Percentiles rank a stretch among this genome's conserved stretches.
Conservation (phyloP, 2,329 filamentous ascomycete genomes). For the Sordariomycetes sp. region DNA sequence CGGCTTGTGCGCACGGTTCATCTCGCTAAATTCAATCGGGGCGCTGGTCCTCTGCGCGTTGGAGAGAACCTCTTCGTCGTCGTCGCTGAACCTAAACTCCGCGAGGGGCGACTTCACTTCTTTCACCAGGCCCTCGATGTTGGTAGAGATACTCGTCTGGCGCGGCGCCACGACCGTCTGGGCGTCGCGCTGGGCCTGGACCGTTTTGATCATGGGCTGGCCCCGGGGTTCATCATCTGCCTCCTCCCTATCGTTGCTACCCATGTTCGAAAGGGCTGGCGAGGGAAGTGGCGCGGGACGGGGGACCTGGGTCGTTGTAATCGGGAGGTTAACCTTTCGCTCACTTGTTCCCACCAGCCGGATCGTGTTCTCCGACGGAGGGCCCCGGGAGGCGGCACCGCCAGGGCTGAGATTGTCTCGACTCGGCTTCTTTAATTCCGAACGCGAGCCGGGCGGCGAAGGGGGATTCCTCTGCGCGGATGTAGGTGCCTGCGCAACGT, state of each 20-base stretch:
- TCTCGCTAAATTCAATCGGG: not conserved
- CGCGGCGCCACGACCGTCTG: constrained; percentile 29
- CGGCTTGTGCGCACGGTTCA: constrained; percentile 1
- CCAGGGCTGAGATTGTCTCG: not conserved
- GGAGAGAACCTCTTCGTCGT: not conserved
- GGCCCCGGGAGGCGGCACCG: not conserved
- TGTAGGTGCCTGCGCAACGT: not conserved
- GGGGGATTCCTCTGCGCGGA: not conserved
- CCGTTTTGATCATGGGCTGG: constrained; percentile 30
- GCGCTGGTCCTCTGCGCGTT: not conserved
- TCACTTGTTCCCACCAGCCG: not conserved
- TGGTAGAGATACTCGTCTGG: constrained; percentile 33
- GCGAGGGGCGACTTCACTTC: not conserved
- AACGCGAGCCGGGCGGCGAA: not conserved
- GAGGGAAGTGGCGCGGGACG: constrained; percentile 24
- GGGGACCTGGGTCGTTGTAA: not conserved
- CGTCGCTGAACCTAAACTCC: constrained; percentile 1
- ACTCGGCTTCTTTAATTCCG: not conserved
- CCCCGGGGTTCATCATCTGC: constrained; percentile 9
- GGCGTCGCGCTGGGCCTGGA: constrained; percentile 36
- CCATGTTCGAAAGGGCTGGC: constrained; percentile 23
- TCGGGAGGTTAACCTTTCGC: not conserved
- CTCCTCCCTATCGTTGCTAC: constrained; percentile 23
- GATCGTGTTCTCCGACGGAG: not conserved
- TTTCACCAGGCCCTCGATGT: constrained; percentile 22